Percentiles rank a stretch among this genome's conserved stretches.
phyloP scores from a whole-genome alignment of 805 yeast species.

The Saccharomycodes ludwigii region DNA sequence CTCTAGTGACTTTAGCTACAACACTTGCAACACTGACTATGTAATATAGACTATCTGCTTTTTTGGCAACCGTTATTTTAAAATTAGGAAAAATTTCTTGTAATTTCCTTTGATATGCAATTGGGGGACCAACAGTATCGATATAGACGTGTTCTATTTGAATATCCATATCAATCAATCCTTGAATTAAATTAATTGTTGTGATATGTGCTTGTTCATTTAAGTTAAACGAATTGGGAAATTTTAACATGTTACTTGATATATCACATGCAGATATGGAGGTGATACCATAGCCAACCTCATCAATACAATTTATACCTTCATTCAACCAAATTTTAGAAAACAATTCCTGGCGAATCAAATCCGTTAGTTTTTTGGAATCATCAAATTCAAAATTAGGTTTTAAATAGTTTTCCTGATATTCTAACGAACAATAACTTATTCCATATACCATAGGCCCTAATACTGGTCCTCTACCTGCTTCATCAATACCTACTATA shows the following conservation, averaged over 20 bases:
- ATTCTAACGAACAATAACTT: conserved; percentile 56
- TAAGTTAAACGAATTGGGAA: conserved; percentile 44
- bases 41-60: conserved; percentile 88
- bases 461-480: conserved; percentile 95
- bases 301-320: conserved; percentile 29
- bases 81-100: conserved; percentile 54
- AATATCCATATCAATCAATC: conserved; percentile 49
- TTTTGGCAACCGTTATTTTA: conserved; percentile 74
- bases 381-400: conserved; percentile 78
- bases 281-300: conserved; percentile 82
- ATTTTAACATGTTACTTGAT: conserved; percentile 74
- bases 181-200: conserved; percentile 67
- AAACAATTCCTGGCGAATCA: conserved; percentile 51
- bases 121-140: conserved; percentile 97
- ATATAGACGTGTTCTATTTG: conserved; percentile 64
- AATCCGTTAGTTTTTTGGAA: conserved; percentile 75
- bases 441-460: conserved; percentile 98
- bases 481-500: conserved; percentile 87
- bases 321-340: conserved; percentile 36
- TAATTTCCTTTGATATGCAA: conserved; percentile 65
- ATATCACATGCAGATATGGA: conserved; percentile 81
- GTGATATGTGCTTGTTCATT: conserved; percentile 96
- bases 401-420: conserved; percentile 31
- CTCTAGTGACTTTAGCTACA: conserved; percentile 94
- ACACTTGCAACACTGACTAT: conserved; percentile 91